Evolutionary conservation across 768 basidiomycete species (phyloP).

Genomic region (Psilocybe cyanescens): DNA sequence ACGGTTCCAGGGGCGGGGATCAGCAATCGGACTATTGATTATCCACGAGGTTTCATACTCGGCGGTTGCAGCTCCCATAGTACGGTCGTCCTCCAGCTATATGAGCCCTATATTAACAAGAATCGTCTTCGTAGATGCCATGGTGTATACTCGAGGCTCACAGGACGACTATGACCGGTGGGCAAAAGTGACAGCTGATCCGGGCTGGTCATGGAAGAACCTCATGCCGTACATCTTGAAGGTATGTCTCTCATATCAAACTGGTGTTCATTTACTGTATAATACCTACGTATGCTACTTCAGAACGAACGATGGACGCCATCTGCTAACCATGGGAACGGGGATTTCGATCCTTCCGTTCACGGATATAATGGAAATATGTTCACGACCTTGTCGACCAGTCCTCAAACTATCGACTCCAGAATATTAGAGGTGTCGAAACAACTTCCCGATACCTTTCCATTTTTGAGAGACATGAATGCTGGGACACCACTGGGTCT

Average conservation of each 20-base stretch:
- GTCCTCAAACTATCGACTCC: constrained; percentile 29
- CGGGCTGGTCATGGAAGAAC: constrained; percentile 35
- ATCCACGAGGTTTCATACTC: constrained; percentile 32
- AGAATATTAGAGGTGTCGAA: constrained; percentile 35
- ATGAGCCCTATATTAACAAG: not conserved
- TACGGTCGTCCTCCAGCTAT: constrained; percentile 1
- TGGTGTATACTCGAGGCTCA: constrained; percentile 35
- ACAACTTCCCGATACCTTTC: constrained; percentile 32
- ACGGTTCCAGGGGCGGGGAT: constrained; percentile 31
- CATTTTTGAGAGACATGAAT: constrained; percentile 47
- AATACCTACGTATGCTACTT: not conserved
- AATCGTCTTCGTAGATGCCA: constrained; percentile 26
- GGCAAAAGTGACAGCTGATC: constrained; percentile 29
- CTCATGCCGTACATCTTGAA: constrained; percentile 31
- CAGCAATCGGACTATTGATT: constrained; percentile 25
- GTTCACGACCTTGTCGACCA: constrained; percentile 23
- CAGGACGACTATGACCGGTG: constrained; percentile 31
- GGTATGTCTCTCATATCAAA: constrained; percentile 9
- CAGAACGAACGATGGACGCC: constrained; percentile 24
- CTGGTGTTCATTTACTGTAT: too few relatives aligned
- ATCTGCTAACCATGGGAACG: constrained; percentile 20
- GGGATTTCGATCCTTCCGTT: constrained; percentile 20
- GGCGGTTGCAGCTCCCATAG: constrained; percentile 37
- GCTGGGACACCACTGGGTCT: constrained; percentile 44
- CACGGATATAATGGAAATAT: constrained; percentile 23